Base-by-base conservation (phyloP, 345 rosid genomes). In the Psidium guajava region DNA sequence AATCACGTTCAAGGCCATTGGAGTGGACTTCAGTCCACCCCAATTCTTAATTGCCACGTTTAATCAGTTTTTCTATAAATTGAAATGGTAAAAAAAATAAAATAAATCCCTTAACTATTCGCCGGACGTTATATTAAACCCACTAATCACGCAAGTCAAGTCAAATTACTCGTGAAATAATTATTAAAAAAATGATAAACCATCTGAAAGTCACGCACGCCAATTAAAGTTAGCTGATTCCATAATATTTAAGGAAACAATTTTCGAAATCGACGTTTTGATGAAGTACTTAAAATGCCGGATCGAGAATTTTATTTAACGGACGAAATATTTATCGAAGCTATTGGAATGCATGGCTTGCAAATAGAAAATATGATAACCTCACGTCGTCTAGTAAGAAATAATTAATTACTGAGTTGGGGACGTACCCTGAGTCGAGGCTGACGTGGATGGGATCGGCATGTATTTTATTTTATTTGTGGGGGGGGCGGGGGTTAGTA, bases 281-380 rank as follows among this genome's bases (percentile, higher is more conserved):
- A 15, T 8, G 0, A 28, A 8, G 28, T 32, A 7, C 24, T 64
- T 64, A 28, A 6, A 15, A n/a, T 0, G 1, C 11, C 3, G 3
- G 0, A 28, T 32, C 3, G 6, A 32, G 5, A 14, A 61, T 28
- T 61, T 2, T n/a, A 18, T 27, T 59, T 3, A 59, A 3, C 40
- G 5, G 40, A 9, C 40, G 0, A 61, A 64, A 28, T 64, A 64
- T 64, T 15, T 13, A 16, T 64, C 0, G 16, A 5, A 3, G 21
- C 18, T 32, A 61, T 36, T 0, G 11, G 11, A 15, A 61, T 13
- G 73, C 20, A 28, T 28, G 74, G 42, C 74, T 61, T 9, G 4
- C 5, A 0, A 27, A 14, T 15, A 15, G 21, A 16, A 7, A 32
- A 64, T 16, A 15, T 64, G 18, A 20, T 16, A 32, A 16, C 24